Conservation (phyloP, 495 filamentous ascomycete genomes). For the Acidiella bohemica region DNA sequence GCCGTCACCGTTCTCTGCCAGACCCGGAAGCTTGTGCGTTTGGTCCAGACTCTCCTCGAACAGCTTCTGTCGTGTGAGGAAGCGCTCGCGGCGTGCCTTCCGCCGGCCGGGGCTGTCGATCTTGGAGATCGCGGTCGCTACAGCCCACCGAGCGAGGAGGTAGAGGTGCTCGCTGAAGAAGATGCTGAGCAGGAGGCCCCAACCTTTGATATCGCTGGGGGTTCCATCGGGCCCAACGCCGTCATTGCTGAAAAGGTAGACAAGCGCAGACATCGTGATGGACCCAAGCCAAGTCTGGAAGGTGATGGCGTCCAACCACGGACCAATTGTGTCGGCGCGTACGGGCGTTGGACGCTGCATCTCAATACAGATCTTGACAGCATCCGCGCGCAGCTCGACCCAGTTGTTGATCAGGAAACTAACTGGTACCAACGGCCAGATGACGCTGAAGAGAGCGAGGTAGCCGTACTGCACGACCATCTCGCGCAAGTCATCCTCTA, state of each 20-base stretch:
- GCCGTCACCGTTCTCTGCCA: constrained; percentile 29
- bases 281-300: constrained; percentile 89
- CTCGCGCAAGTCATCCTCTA: constrained; percentile 75
- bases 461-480: constrained; percentile 92
- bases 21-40: constrained; percentile 20
- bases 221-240: constrained; percentile 45
- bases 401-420: constrained; percentile 95
- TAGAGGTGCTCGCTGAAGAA: constrained; percentile 82
- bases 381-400: constrained; percentile 86
- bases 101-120: constrained; percentile 73
- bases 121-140: constrained; percentile 57
- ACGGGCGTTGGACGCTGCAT: constrained; percentile 78
- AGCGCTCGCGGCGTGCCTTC: constrained; percentile 66
- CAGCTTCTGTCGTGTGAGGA: constrained; percentile 55
- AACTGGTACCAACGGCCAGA: constrained; percentile 79
- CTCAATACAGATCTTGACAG: constrained; percentile 84
- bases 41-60: constrained; percentile 48
- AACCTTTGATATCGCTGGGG: constrained; percentile 56
- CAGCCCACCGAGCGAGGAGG: constrained; percentile 53
- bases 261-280: constrained; percentile 67
- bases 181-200: constrained; percentile 71
- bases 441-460: constrained; percentile 79
- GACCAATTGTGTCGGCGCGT: constrained; percentile 84
- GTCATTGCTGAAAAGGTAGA: constrained; percentile 71
- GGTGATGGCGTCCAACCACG: constrained; percentile 76